Conservation (phyloP, 352 stramenopile genomes). For the Saprolegnia parasitica region DNA sequence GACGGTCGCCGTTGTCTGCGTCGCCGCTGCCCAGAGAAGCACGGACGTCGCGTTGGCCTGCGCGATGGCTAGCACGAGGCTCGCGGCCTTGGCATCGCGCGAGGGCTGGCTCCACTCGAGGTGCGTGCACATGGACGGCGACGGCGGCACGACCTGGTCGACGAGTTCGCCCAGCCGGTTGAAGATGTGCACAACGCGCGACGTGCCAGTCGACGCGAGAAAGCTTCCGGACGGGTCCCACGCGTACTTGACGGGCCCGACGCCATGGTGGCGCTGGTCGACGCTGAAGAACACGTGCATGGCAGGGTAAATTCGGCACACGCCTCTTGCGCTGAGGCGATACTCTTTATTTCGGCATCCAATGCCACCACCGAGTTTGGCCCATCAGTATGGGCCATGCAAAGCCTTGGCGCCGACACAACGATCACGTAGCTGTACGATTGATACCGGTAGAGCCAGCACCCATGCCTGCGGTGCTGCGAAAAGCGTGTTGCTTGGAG, state of each 20-base stretch:
- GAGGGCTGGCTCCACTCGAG: constrained; percentile 64
- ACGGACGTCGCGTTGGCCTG: constrained; percentile 67
- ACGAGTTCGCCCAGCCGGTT: constrained; percentile 62
- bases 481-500: too few relatives aligned
- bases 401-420: too few relatives aligned
- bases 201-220: constrained; percentile 68
- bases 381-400: background rate
- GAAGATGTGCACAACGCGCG: constrained; percentile 73
- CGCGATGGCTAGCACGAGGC: constrained; percentile 47
- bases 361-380: background rate
- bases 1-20: constrained; percentile 56
- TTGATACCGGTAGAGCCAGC: too few relatives aligned
- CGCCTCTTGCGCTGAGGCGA: background rate
- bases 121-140: constrained; percentile 50
- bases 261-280: constrained; percentile 68
- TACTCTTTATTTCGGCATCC: background rate
- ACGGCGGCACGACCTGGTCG: constrained; percentile 73
- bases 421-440: too few relatives aligned
- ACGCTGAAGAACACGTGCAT: constrained; percentile 84
- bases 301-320: background rate
- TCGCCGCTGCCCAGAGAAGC: constrained; percentile 64
- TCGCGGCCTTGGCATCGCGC: constrained; percentile 1
- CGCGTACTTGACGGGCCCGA: constrained; percentile 66
- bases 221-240: constrained; percentile 74
- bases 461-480: too few relatives aligned